Base-by-base conservation (phyloP, 208 protist genomes). In the Wallacemonas rigidus region DNA sequence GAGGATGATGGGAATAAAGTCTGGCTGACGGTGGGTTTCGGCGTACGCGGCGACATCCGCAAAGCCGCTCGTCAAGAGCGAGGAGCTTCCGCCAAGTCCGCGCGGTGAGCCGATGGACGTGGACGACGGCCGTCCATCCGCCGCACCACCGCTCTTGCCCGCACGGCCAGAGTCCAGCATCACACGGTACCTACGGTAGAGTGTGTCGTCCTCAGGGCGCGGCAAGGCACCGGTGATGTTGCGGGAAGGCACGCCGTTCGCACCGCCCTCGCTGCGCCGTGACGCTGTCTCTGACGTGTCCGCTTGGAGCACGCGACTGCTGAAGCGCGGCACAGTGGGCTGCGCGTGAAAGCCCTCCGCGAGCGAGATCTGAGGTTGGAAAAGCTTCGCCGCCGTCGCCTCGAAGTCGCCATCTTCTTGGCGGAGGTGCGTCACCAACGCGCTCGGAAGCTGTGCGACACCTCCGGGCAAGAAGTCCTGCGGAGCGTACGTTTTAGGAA, bases 1-100 rank as follows among this genome's bases (percentile, higher is more conserved):
- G 48, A 96, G 73, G 55, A 96, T 91, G 60, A 94, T 90, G 17
- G 89, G 92, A 77, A 87, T 88, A 70, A 96, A 96, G 77, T 96
- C 87, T 0, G 86, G 81, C 65, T 84, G 47, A 35, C 60, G 67
- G 67, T 86, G 79, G 17, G 82, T 82, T 1, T 75, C 70, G 40
- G 71, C 60, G 72, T 86, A 88, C 69, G 76, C 76, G 51, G 69
- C 58, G 5, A 73, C 56, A n/a, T 83, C 53, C 15, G 84, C 40
- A 68, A 92, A 88, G 3, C 87, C 87, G 4, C 74, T 70, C n/a
- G 77, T 76, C 48, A 92, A 79, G 17, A 78, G 85, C 62, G 81
- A 74, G 57, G 77, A 77, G 76, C 56, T 85, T 67, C 77, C 70
- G 2, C 51, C 70, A 44, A 53, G 41, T 12, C 76, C 86, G 55